Evolutionary conservation across 495 filamentous ascomycete genomes (phyloP).

Genomic region (Podospora comata): DNA sequence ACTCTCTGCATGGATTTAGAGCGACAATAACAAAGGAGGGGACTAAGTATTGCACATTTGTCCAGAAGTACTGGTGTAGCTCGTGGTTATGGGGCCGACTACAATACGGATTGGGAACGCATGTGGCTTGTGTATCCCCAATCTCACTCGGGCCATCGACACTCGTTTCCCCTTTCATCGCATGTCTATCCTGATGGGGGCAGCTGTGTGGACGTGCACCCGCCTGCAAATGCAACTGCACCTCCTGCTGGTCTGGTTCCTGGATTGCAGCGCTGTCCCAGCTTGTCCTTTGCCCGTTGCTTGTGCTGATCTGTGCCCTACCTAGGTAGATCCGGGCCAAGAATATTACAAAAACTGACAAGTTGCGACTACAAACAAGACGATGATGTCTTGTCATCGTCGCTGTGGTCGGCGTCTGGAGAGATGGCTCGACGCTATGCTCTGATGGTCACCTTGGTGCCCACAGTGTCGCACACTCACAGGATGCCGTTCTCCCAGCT

Average conservation of each 20-base stretch:
- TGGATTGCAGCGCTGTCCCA: slow-evolving; percentile 4
- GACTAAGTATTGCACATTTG: background rate
- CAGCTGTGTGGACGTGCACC: slow-evolving; percentile 1
- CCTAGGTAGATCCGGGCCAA: background rate
- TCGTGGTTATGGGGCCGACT: slow-evolving; percentile 12
- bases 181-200: background rate
- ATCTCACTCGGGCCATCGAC: slow-evolving; percentile 16
- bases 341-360: background rate
- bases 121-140: slow-evolving; percentile 21
- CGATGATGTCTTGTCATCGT: background rate
- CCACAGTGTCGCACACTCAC: slow-evolving; percentile 15
- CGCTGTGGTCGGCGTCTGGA: background rate
- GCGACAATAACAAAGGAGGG: background rate
- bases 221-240: slow-evolving; percentile 5
- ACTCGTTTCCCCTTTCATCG: slow-evolving; percentile 21
- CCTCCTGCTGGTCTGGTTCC: slow-evolving; percentile 4
- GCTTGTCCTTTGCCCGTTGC: background rate
- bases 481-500: slow-evolving; percentile 20
- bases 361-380: slow-evolving; percentile 1
- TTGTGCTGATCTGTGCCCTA: slow-evolving; percentile 7
- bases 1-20: background rate
- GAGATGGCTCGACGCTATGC: slow-evolving; percentile 3
- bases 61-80: slow-evolving; percentile 7
- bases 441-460: slow-evolving; percentile 9
- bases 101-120: slow-evolving; percentile 10